These are phyloP conservation scores for Macrotyloma uniflorum DNA, from an alignment of 306 rosid species.

Conservation along the genomic window DNA sequence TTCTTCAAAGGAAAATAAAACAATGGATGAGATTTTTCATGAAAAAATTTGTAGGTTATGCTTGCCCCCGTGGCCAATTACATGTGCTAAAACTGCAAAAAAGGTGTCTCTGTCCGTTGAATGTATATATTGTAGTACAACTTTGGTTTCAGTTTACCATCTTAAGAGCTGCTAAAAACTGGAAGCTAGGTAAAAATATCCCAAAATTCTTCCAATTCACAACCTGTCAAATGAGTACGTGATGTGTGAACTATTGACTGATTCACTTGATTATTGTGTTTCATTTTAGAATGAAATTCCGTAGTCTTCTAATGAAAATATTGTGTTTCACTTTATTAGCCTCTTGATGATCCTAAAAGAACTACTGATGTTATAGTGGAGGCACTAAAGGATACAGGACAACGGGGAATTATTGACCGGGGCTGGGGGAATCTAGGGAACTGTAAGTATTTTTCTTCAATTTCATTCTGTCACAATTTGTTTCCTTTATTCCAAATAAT, in stretches of 20 bases:
- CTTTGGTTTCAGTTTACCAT: constrained; percentile 9
- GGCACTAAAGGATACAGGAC: constrained; percentile 71
- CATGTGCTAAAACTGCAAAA: not conserved
- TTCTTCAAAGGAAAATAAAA: constrained; percentile 4
- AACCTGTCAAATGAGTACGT: not conserved
- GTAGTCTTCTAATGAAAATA: constrained; percentile 2
- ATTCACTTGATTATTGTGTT: too few species aligned
- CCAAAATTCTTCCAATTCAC: not conserved
- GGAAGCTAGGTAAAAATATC: not conserved
- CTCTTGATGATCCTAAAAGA: constrained; percentile 75
- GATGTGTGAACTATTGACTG: not conserved
- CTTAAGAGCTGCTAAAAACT: not conserved
- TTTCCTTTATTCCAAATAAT: not conserved
- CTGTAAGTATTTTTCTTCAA: constrained; percentile 54
- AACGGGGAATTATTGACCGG: constrained; percentile 79
- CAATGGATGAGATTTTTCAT: not conserved
- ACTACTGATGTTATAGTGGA: constrained; percentile 67
- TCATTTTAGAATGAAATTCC: not conserved
- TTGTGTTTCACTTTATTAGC: constrained; percentile 53
- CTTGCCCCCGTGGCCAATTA: not conserved
- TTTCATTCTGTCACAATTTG: not conserved
- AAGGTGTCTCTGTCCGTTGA: not conserved
- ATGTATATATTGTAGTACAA: not conserved
- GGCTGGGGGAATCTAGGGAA: constrained; percentile 90
- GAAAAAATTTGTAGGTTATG: not conserved